Evolutionary conservation across 2,329 filamentous ascomycete genomes (phyloP).

Genomic region (Geosmithia putterillii): DNA sequence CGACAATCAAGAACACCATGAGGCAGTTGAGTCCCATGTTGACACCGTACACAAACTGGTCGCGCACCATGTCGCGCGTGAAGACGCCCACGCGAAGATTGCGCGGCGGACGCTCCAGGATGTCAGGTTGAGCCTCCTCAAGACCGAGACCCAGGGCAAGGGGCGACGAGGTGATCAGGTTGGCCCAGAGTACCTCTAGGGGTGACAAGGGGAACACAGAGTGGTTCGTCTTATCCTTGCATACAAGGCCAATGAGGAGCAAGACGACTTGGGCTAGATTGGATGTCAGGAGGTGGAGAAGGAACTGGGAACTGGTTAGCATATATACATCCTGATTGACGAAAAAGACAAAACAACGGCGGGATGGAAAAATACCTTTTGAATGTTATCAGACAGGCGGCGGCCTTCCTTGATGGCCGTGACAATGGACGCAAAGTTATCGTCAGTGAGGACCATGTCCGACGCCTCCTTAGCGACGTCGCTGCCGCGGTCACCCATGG

Average conservation of each 20-base stretch:
- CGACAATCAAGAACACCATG: conserved; percentile 45
- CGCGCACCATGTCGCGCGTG: conserved; percentile 49
- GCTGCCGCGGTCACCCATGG: conserved; percentile 59
- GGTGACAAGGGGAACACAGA: conserved; percentile 62
- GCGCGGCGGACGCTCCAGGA: conserved; percentile 54
- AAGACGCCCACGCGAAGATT: conserved; percentile 48
- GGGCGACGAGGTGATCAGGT: conserved; percentile 60
- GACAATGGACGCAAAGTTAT: conserved; percentile 75
- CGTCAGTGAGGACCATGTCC: conserved; percentile 79
- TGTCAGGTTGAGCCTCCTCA: conserved; percentile 55
- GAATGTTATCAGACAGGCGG: conserved; percentile 60
- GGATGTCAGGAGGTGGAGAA: conserved; percentile 54
- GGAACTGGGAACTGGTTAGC: conserved; percentile 29
- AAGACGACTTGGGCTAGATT: conserved; percentile 61
- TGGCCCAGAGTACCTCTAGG: conserved; percentile 66
- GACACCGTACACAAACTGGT: conserved; percentile 54
- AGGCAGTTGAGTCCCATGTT: conserved; percentile 53
- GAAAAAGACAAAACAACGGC: conserved; percentile 20
- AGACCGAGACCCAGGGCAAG: conserved; percentile 62
- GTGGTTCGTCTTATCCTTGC: conserved; percentile 45
- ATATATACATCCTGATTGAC: conserved; percentile 2
- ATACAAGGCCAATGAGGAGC: conserved; percentile 55
- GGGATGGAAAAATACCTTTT: conserved; percentile 30
- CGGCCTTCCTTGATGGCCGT: conserved; percentile 61
- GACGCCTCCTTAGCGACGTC: conserved; percentile 72